phyloP scores from a whole-genome alignment of 441 rosid genomes.

The Corymbia citriodora region DNA sequence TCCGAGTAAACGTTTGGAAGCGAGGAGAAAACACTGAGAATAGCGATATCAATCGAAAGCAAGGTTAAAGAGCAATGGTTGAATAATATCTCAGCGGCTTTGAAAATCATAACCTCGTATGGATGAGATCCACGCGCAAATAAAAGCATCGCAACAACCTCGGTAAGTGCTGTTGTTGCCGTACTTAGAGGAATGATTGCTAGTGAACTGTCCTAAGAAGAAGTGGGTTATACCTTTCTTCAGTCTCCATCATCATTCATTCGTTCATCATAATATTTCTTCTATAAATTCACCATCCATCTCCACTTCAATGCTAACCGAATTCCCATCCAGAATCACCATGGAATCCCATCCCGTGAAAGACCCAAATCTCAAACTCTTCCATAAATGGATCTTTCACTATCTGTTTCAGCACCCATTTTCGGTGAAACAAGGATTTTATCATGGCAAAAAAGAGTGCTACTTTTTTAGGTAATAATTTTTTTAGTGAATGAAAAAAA shows the following conservation, averaged over 20 bases:
- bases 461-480: not conserved
- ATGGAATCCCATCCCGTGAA: accelerated
- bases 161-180: too few relatives aligned
- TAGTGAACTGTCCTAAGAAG: not conserved
- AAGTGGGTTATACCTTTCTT: not conserved
- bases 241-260: not conserved
- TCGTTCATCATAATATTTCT: not conserved
- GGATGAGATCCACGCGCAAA: too few relatives aligned
- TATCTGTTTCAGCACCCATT: too few relatives aligned
- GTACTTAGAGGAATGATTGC: not conserved
- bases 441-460: not conserved
- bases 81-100: too few relatives aligned
- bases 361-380: not conserved
- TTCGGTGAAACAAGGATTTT: not conserved
- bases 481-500: not conserved
- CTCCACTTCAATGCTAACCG: not conserved
- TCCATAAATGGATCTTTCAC: not conserved
- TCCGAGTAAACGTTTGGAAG: too few relatives aligned
- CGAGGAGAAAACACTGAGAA: too few relatives aligned
- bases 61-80: too few relatives aligned
- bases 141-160: too few relatives aligned
- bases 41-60: too few relatives aligned
- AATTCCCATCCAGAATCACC: not conserved
- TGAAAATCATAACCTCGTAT: too few relatives aligned
- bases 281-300: not conserved